Conservation (phyloP, 495 filamentous ascomycete species). For the Trichoderma orchidacearum region DNA sequence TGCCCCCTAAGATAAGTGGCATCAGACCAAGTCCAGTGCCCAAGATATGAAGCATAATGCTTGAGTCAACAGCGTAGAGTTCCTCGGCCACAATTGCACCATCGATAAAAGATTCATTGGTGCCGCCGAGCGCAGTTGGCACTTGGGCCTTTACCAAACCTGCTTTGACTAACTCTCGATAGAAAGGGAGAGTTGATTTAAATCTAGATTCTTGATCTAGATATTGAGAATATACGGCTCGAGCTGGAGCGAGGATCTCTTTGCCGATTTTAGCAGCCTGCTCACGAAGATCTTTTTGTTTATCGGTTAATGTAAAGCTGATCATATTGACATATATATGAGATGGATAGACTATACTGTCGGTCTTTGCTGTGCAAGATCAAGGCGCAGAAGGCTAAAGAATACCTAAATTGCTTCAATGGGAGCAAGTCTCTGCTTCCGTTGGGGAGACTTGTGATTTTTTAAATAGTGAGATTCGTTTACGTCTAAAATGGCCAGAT, state of each 20-base stretch:
- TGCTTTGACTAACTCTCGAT: constrained; percentile 21
- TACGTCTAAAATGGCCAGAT: too few species aligned
- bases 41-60: constrained; percentile 34
- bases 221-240: constrained; percentile 17
- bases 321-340: too few species aligned
- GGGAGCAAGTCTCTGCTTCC: too few species aligned
- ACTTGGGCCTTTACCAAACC: constrained; percentile 38
- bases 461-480: too few species aligned
- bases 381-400: too few species aligned
- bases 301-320: background rate
- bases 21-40: constrained; percentile 36
- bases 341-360: too few species aligned
- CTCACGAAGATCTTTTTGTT: background rate
- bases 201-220: constrained; percentile 23
- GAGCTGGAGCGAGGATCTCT: constrained; percentile 18
- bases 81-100: constrained; percentile 39
- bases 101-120: constrained; percentile 26
- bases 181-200: constrained; percentile 30
- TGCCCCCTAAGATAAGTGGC: constrained; percentile 30
- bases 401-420: too few species aligned
- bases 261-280: background rate
- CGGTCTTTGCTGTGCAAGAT: too few species aligned
- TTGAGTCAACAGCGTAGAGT: constrained; percentile 34
- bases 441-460: too few species aligned
- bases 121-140: constrained; percentile 27